A percentile compares a stretch with the other conserved stretches of the same genome.
Conservation (phyloP, 495 filamentous ascomycete species). For the Monascus purpureus region DNA sequence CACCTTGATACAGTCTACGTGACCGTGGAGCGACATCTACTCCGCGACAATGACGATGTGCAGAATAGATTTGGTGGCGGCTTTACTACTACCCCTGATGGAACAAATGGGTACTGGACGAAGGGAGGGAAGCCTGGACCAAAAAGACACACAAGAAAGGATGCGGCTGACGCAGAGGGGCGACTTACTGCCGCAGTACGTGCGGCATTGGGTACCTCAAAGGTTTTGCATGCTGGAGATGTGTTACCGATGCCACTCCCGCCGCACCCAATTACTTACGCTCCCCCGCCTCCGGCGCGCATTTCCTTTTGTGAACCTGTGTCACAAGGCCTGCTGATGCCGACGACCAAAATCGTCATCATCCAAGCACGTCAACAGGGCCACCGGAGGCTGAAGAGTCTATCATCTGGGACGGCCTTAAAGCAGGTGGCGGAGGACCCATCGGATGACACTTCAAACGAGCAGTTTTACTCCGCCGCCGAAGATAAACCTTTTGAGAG, state of each 20-base stretch:
- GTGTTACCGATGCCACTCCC: slow-evolving; percentile 69
- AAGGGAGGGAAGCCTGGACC: slow-evolving; percentile 23
- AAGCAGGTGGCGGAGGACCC: slow-evolving; percentile 56
- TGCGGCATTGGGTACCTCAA: slow-evolving; percentile 51
- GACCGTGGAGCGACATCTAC: slow-evolving; percentile 62
- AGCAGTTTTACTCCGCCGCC: slow-evolving; percentile 77
- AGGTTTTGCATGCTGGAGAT: slow-evolving; percentile 73
- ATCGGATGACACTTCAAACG: slow-evolving; percentile 65
- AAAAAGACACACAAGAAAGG: slow-evolving; percentile 23
- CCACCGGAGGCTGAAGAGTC: slow-evolving; percentile 16
- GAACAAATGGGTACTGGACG: slow-evolving; percentile 24
- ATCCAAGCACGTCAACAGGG: slow-evolving; percentile 41
- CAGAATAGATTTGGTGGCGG: slow-evolving; percentile 50
- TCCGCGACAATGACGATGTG: slow-evolving; percentile 46
- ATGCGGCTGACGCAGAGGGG: slow-evolving; percentile 39
- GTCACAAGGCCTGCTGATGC: slow-evolving; percentile 65
- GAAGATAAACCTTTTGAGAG: slow-evolving; percentile 52
- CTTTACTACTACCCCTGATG: slow-evolving; percentile 24
- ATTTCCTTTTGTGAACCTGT: slow-evolving; percentile 59
- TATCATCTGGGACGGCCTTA: slow-evolving; percentile 20
- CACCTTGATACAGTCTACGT: slow-evolving; percentile 74
- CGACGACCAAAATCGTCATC: slow-evolving; percentile 57
- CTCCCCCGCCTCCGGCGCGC: slow-evolving; percentile 57
- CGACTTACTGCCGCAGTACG: slow-evolving; percentile 65
- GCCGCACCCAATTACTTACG: slow-evolving; percentile 81